Evolutionary conservation across 345 rosid species (phyloP).

Genomic region (Acer saccharum): DNA sequence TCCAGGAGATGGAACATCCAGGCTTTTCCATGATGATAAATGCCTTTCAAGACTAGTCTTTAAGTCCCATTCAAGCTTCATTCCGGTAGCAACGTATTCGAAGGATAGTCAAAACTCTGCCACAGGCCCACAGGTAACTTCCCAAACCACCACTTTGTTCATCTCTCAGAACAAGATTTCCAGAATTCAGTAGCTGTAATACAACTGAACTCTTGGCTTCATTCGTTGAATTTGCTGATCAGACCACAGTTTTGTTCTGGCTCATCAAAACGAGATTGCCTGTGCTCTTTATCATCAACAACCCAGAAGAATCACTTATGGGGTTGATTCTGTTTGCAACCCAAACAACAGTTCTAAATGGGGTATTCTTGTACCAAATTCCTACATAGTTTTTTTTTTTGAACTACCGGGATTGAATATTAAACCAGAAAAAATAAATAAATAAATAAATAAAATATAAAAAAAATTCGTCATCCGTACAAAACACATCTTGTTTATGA

Average conservation of each 20-base stretch:
- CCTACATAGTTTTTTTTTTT: conserved; percentile 40
- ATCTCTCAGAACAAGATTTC: conserved; percentile 46
- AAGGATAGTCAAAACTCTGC: conserved; percentile 40
- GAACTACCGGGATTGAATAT: conserved; percentile 44
- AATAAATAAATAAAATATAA: too few species aligned
- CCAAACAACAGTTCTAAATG: conserved; percentile 46
- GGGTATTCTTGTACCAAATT: conserved; percentile 52
- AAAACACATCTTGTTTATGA: too few species aligned
- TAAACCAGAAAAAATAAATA: conserved; percentile 31
- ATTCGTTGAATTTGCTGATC: conserved; percentile 33
- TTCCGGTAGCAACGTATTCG: too few species aligned
- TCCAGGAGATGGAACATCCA: too few species aligned
- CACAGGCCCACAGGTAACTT: conserved; percentile 28
- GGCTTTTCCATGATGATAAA: too few species aligned
- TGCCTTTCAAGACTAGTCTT: too few species aligned
- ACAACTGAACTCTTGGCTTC: conserved; percentile 21
- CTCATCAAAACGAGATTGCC: conserved; percentile 26
- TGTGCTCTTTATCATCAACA: conserved; percentile 27
- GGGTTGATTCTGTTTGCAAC: conserved; percentile 51
- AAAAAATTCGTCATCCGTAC: too few species aligned
- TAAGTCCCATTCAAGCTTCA: too few species aligned
- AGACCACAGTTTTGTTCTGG: conserved; percentile 25
- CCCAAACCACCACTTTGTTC: conserved; percentile 10
- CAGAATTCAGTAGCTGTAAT: conserved; percentile 42
- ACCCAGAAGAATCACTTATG: conserved; percentile 42